Evolutionary conservation across 169 alveolate genomes (phyloP).

Genomic region (Eimeria necatrix): DNA sequence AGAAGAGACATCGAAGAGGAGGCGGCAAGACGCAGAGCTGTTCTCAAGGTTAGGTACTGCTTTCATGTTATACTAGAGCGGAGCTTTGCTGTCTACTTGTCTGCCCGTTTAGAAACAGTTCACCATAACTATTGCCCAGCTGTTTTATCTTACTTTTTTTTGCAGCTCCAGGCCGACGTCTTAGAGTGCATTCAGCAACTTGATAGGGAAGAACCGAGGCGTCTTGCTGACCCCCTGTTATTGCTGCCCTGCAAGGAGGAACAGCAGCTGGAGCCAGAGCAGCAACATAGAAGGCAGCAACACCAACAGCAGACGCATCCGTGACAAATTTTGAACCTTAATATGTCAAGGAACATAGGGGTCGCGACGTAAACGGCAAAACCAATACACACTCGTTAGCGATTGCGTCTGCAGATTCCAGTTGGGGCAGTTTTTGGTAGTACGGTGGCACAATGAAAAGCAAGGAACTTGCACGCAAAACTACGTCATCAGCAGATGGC

Average conservation of each 20-base stretch:
- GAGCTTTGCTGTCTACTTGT: background rate
- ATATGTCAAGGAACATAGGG: background rate
- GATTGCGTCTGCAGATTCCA: too few relatives aligned
- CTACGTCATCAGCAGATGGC: background rate
- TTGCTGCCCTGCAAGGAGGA: background rate
- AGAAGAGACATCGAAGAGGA: background rate
- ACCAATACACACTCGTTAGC: background rate
- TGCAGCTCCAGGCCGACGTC: constrained; percentile 5
- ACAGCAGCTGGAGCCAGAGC: constrained; percentile 13
- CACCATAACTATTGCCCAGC: background rate
- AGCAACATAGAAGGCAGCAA: background rate
- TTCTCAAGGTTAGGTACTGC: background rate
- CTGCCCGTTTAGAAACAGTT: background rate
- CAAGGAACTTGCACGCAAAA: too few relatives aligned
- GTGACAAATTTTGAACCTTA: background rate
- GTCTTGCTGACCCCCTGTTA: constrained; percentile 22
- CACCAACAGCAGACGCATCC: background rate
- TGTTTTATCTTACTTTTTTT: background rate
- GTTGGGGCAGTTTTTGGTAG: too few relatives aligned
- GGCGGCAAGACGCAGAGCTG: background rate
- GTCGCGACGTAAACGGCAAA: background rate
- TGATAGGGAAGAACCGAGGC: background rate
- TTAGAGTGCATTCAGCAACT: background rate
- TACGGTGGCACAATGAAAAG: too few relatives aligned
- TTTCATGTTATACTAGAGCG: background rate